Evolutionary conservation across 495 filamentous ascomycete genomes (phyloP).

Genomic region (Podospora australis): DNA sequence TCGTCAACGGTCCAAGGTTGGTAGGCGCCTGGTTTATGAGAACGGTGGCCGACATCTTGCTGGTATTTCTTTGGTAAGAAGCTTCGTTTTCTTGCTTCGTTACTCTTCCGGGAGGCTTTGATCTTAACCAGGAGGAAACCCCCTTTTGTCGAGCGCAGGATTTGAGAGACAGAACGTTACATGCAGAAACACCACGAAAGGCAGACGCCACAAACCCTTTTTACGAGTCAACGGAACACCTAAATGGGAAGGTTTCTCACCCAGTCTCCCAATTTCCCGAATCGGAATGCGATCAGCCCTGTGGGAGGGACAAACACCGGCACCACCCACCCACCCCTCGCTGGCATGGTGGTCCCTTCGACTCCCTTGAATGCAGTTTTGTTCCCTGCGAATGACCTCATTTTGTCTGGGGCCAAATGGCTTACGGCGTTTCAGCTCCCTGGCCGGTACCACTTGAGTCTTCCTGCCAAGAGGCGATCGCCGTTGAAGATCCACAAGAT

Average conservation of each 20-base stretch:
- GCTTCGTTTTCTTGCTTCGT: neutral
- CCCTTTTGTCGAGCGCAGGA: no score
- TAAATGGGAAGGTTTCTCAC: neutral
- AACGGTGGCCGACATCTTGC: slow-evolving; percentile 19
- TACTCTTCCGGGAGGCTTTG: no score
- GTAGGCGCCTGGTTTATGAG: slow-evolving; percentile 20
- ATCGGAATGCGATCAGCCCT: slow-evolving; percentile 2
- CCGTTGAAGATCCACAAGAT: neutral
- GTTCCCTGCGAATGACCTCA: slow-evolving; percentile 3
- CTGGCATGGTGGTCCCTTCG: no score
- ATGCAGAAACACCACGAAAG: slow-evolving; percentile 3
- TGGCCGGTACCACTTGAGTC: neutral
- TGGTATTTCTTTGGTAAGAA: neutral
- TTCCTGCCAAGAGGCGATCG: neutral
- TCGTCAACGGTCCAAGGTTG: slow-evolving; percentile 31
- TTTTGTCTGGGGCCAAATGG: neutral
- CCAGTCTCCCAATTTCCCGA: neutral
- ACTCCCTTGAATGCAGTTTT: no score
- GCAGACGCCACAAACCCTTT: neutral
- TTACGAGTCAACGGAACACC: neutral
- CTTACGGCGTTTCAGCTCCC: slow-evolving; percentile 1
- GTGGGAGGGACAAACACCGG: neutral
- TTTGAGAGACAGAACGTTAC: no score
- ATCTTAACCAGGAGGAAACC: neutral
- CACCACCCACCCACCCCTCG: neutral